Percentiles rank a stretch among this genome's conserved stretches.
phyloP scores from a whole-genome alignment of 1,139 yeast species.

The Geotrichum carabidarum region DNA sequence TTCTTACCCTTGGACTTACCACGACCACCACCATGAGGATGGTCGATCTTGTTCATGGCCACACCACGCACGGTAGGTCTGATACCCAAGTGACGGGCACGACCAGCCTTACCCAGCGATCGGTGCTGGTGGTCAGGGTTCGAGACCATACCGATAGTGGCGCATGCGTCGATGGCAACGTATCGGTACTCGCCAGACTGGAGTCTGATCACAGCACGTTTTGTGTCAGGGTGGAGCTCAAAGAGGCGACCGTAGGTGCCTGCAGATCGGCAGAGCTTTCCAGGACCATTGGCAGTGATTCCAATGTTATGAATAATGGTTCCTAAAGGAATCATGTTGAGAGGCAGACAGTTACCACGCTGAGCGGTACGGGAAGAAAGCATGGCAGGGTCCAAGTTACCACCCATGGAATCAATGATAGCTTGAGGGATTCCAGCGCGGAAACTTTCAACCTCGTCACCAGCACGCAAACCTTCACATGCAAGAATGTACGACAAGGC shows the following conservation, averaged over 20 bases:
- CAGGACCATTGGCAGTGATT: conserved; percentile 71
- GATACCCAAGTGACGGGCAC: conserved; percentile 85
- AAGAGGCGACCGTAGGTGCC: conserved; percentile 90
- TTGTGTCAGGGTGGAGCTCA: conserved; percentile 67
- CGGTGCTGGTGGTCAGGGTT: conserved; percentile 89
- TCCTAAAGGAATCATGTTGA: conserved; percentile 89
- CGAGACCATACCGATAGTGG: conserved; percentile 92
- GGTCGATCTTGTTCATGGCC: conserved; percentile 96
- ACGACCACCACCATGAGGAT: conserved; percentile 99
- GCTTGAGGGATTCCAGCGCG: conserved; percentile 81
- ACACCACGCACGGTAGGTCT: conserved; percentile 97
- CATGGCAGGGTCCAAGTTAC: conserved; percentile 82
- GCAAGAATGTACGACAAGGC: conserved; percentile 78
- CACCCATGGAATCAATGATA: conserved; percentile 75
- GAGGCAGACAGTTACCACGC: conserved; percentile 92
- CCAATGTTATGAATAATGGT: conserved; percentile 86
- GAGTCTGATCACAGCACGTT: conserved; percentile 71
- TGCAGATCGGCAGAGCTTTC: conserved; percentile 86
- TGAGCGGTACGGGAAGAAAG: conserved; percentile 81
- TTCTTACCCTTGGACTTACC: conserved; percentile 97
- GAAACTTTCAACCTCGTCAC: conserved; percentile 85
- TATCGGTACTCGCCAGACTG: conserved; percentile 93
- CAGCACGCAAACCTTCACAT: conserved; percentile 86
- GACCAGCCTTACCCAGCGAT: conserved; percentile 95
- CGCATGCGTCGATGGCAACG: conserved; percentile 79